Base-by-base conservation (phyloP, 345 rosid species). In the Draba incana region DNA sequence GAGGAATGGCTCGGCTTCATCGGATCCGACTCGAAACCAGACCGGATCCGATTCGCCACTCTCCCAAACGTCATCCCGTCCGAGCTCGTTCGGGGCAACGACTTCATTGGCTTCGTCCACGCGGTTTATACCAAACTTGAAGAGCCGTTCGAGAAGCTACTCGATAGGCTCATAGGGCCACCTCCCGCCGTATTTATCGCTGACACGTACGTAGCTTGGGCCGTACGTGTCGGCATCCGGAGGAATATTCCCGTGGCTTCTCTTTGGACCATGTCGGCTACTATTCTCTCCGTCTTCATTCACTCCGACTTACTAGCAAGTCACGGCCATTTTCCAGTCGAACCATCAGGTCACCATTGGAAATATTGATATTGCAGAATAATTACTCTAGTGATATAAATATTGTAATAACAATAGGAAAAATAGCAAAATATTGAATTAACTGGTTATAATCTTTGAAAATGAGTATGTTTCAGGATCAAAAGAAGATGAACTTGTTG, bases 1-100 rank as follows among this genome's bases (percentile, higher is more conserved):
- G 84, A 88, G 58, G 95, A 90, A 78, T 90, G 97, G 89, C 75
- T 78, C 39, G 81, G 84, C 14, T 62, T 80, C 75, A 71, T 87
- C 11, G 73, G 72, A 43, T 68, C 82, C 13, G 80, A 83, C 15
- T 46, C 61, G 1, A 83, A 70, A 64, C 86, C 88, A 0, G 52
- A 25, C 47, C 71, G 69, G 43, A 61, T 87, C 48, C 54, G 63
- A 5, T 76, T 82, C 63, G 60, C 57, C 0, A 69, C 70, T 14
- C 66, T 75, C 42, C 78, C 78, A 0, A 75, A 75, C 5, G 28
- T 69, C 62, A 70, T 70, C 37, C 79, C 71, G 2, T 75, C 71
- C 3, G 79, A 69, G 50, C 67, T 75, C 3, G 57, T 69, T 33
- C 71, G 79, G 0, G 75, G 70, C 62, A 42, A 69, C 0, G 70